Evolutionary conservation across 2,329 filamentous ascomycete species (phyloP).

Genomic region (Fusarium oxysporum): DNA sequence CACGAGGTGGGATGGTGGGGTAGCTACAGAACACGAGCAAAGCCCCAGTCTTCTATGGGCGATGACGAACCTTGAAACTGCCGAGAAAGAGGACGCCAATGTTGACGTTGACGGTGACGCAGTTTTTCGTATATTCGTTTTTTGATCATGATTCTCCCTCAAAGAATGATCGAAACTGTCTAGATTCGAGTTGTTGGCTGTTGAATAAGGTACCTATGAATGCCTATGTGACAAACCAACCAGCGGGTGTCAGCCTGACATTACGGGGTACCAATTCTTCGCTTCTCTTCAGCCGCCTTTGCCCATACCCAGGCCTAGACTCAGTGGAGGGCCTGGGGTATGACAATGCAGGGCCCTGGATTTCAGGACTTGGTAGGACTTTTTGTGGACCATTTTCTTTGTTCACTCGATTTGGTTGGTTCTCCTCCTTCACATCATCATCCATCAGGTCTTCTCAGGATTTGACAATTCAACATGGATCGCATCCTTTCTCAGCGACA

Average conservation of each 20-base stretch:
- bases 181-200: background rate
- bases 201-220: background rate
- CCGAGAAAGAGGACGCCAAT: background rate
- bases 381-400: slow-evolving; percentile 12
- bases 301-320: background rate
- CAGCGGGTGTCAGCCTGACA: background rate
- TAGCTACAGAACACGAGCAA: slow-evolving; percentile 14
- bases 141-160: background rate
- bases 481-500: background rate
- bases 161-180: background rate
- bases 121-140: background rate
- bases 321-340: background rate
- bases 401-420: background rate
- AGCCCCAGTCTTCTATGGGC: background rate
- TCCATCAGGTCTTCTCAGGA: background rate
- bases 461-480: background rate
- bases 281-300: background rate
- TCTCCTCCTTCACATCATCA: background rate
- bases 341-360: slow-evolving; percentile 6
- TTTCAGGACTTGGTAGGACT: slow-evolving; percentile 24
- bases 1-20: slow-evolving; percentile 9
- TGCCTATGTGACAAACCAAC: background rate
- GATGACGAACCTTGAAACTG: slow-evolving; percentile 4
- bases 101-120: background rate
- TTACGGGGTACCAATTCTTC: background rate